phyloP scores from a whole-genome alignment of 2,329 filamentous ascomycete genomes.

The Lecanicillium sp. region DNA sequence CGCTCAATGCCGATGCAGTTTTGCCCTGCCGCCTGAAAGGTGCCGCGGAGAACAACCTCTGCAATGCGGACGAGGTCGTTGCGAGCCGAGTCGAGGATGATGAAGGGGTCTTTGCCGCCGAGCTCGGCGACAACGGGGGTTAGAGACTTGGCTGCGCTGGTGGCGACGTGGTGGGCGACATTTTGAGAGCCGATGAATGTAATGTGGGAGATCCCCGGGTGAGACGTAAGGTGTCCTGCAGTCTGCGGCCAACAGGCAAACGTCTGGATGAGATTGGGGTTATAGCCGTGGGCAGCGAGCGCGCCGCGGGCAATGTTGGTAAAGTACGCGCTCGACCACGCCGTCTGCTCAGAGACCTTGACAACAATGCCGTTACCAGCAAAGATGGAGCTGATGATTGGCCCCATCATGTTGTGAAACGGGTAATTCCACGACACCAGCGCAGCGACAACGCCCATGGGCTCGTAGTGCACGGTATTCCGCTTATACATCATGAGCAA shows the following conservation, averaged over 20 bases:
- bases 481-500: conserved; percentile 92
- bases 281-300: conserved; percentile 73
- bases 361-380: conserved; percentile 86
- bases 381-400: conserved; percentile 84
- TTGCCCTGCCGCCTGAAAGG: conserved; percentile 91
- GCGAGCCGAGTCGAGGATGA: conserved; percentile 72
- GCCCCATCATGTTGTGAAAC: conserved; percentile 91
- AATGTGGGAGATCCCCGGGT: conserved; percentile 75
- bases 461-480: conserved; percentile 85
- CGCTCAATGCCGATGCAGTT: conserved; percentile 98
- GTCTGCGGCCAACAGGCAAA: conserved; percentile 82
- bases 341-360: conserved; percentile 92
- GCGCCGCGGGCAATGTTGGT: conserved; percentile 69
- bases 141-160: conserved; percentile 75
- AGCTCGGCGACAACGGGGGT: conserved; percentile 86
- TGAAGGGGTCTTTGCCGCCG: conserved; percentile 88
- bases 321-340: conserved; percentile 86
- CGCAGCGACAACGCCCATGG: conserved; percentile 83
- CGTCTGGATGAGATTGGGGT: conserved; percentile 72
- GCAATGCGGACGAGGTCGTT: conserved; percentile 61
- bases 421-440: conserved; percentile 96
- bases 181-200: conserved; percentile 91
- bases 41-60: conserved; percentile 80
- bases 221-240: conserved; percentile 74
- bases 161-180: conserved; percentile 81